Base-by-base conservation (phyloP, 2,329 filamentous ascomycete species). In the Colletotrichum sp. region DNA sequence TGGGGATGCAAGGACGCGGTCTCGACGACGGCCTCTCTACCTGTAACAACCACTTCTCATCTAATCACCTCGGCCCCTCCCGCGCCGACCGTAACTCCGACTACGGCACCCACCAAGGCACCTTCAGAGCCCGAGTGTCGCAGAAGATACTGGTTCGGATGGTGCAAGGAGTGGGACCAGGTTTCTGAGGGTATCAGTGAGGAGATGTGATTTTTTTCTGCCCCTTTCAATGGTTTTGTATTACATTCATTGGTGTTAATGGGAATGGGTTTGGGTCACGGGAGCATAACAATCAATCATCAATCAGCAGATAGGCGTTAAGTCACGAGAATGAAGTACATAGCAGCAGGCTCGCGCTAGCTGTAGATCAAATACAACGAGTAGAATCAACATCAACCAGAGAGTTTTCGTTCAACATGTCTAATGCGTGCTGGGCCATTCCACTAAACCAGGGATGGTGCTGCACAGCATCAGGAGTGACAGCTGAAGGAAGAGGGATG, bases 1-100 rank as follows among this genome's bases (percentile, higher is more conserved):
- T 91, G 89, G 87, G 90, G 90, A 6, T 92, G 91, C 78, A 82
- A 85, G 77, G 85, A 89, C 80, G 71, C 83, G 22, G 80, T 82
- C 4, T 82, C 85, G 5, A 81, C 81, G 27, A 79, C 80, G 30
- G 66, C 66, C 18, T 52, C 72, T 12, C 16, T 75, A 10, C 71
- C 66, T 39, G 61, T 43, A 18, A 9, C 79, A 3, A 60, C 79
- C 3, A 80, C 82, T 2, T 71, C 76, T 4, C 81, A 81, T 13
- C 76, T 80, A 1, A 81, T 83, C 43, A 83, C 83, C 4, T 77
- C 80, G n/a, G 78, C 80, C 8, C 81, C 86, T 6, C 82, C 83
- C 3, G 76, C 80, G 9, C 81, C 86, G 5, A 83, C 83, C 4
- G 76, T 78, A 5, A 80, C 80, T 5, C 78, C 83, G 5, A 80